Conservation (phyloP, 2,329 filamentous ascomycete species). For the Coniochaeta ligniaria region DNA sequence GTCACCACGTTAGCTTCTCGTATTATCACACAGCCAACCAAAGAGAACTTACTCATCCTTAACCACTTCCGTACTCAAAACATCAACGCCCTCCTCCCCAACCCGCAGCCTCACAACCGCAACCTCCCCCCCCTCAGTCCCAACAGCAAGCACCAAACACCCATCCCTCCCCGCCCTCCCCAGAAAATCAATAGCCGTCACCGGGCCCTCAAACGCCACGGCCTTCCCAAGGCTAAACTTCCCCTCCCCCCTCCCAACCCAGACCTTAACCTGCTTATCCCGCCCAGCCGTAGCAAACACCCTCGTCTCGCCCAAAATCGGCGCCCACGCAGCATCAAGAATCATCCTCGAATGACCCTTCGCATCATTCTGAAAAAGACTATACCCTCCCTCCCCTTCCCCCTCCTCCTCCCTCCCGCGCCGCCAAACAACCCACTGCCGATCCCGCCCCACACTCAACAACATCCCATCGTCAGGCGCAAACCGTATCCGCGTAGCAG, state of each 20-base stretch:
- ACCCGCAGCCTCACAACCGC: constrained; percentile 33
- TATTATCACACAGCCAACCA: not conserved
- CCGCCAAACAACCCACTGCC: constrained; percentile 79
- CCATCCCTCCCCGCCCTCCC: constrained; percentile 20
- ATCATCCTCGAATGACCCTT: constrained; percentile 94
- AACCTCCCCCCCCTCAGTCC: constrained; percentile 47
- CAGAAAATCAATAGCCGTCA: constrained; percentile 67
- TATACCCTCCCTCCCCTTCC: constrained; percentile 37
- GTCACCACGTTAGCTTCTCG: not conserved
- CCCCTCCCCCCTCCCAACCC: constrained; percentile 34
- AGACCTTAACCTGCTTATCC: constrained; percentile 77
- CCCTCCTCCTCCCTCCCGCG: constrained; percentile 20
- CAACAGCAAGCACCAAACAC: constrained; percentile 42
- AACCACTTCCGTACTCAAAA: constrained; percentile 27
- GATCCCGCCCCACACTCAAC: constrained; percentile 83
- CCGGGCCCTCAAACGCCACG: constrained; percentile 49
- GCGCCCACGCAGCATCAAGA: constrained; percentile 78
- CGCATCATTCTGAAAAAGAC: constrained; percentile 55
- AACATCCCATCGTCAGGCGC: constrained; percentile 65
- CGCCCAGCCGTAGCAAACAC: constrained; percentile 82
- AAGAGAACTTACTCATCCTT: constrained; percentile 2
- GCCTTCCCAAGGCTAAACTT: constrained; percentile 45
- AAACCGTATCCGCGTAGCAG: constrained; percentile 77
- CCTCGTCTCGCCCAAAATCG: constrained; percentile 30
- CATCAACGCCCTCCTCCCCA: constrained; percentile 19